Evolutionary conservation across 2,329 filamentous ascomycete genomes (phyloP), one percentile per base, ranked within the genome.

Genomic region (Aspergillus pseudotamarii): DNA sequence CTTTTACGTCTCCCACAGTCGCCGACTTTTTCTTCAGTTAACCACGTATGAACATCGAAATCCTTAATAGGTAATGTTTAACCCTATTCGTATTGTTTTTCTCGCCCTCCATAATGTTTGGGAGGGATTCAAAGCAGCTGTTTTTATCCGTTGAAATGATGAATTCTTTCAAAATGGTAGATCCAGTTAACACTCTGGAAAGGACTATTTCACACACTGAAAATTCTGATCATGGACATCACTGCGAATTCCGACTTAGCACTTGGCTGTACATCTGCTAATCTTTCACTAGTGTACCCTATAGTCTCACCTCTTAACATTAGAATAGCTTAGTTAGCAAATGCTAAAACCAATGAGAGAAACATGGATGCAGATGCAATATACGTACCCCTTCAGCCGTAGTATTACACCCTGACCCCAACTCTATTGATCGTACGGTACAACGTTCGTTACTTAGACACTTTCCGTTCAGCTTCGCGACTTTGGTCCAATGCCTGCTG

Each of bases 151-250:
- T 70, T 70, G 63, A 67, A 64, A 76, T 76, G 75, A 76, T 75
- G 72, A 74, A 70, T 72, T 69, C 61, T 69, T 70, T 65, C 4
- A 16, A 69, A 71, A 73, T 72, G 73, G 71, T 71, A 75, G 70
- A 69, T 68, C 72, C 68, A 61, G 69, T 67, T 60, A 65, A 72
- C 62, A 69, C 67, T 68, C 71, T 68, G 73, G 74, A 72, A 48
- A 72, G 75, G 75, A 76, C 74, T 73, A 72, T 75, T 75, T 54
- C 66, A 76, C 75, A 76, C 75, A 76, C 75, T 76, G 75, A 76
- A 76, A 76, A 76, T 76, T 76, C 75, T 76, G 75, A 76, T 72
- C 65, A 67, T 72, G 67, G 63, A 69, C 28, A 38, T 56, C 46
- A 50, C 53, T 32, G 43, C 57, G 28, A 14, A 50, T 14, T 45